Evolutionary conservation across 1,284 basidiomycete species (phyloP).

Genomic region (Trichosporon sp.): DNA sequence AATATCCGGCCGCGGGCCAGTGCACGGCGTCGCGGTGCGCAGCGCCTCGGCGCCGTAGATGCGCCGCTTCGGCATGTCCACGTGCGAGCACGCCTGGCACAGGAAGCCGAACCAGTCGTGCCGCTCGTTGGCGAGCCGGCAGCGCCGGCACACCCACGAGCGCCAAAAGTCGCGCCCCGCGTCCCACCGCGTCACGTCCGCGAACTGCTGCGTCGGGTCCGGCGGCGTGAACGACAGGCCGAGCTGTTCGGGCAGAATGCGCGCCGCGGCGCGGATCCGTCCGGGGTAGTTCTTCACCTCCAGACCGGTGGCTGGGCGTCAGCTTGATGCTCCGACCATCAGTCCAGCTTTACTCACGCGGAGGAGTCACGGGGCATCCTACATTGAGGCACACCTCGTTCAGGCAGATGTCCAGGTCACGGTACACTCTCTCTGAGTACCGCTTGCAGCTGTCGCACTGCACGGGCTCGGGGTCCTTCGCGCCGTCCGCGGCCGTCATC

Average conservation of each 20-base stretch:
- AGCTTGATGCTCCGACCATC: neutral
- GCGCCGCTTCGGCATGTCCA: conserved; percentile 16
- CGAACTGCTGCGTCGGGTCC: conserved; percentile 11
- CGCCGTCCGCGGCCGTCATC: neutral
- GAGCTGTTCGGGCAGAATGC: conserved; percentile 27
- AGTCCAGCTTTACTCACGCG: neutral
- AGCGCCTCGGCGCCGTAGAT: conserved; percentile 28
- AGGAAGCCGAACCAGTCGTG: conserved; percentile 38
- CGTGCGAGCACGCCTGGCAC: conserved; percentile 35
- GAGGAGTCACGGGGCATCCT: neutral
- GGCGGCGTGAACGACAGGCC: conserved; percentile 25
- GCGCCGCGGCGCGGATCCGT: conserved; percentile 7
- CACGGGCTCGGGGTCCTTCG: neutral
- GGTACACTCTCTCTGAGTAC: conserved; percentile 25
- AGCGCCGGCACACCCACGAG: conserved; percentile 39
- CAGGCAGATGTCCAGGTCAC: conserved; percentile 21
- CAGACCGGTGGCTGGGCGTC: neutral
- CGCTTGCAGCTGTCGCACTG: conserved; percentile 7
- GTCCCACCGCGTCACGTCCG: conserved; percentile 16
- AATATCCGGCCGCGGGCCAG: conserved; percentile 32
- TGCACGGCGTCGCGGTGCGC: conserved; percentile 25
- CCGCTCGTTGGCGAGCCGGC: conserved; percentile 38
- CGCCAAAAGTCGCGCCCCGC: conserved; percentile 35
- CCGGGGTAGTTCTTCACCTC: neutral
- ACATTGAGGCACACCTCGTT: conserved; percentile 27